Percentiles rank a stretch among this genome's conserved stretches.
phyloP scores from a whole-genome alignment of 1,139 yeast genomes.

The Oligophagozyma castellii region DNA sequence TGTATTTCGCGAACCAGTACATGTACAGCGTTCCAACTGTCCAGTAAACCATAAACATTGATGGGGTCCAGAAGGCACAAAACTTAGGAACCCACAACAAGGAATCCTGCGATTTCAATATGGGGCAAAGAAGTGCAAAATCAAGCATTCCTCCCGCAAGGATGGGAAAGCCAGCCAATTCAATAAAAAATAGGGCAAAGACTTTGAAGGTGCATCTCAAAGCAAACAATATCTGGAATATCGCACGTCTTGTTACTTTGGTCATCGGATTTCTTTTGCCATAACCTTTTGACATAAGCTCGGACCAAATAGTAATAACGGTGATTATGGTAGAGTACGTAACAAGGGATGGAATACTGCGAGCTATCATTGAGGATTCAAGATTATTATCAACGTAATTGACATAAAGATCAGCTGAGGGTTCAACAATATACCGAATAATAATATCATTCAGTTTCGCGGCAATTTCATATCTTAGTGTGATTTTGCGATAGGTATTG shows the following conservation, averaged over 20 bases:
- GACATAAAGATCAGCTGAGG: conserved; percentile 6
- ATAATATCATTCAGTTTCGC: conserved; percentile 4
- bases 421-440: conserved; percentile 2
- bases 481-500: neutral
- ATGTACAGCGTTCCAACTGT: conserved; percentile 68
- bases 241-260: conserved; percentile 26
- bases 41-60: conserved; percentile 40
- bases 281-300: conserved; percentile 32
- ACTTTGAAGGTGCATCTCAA: conserved; percentile 57
- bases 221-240: conserved; percentile 42
- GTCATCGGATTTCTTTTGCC: conserved; percentile 34
- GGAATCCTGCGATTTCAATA: conserved; percentile 26
- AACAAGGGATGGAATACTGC: conserved; percentile 31
- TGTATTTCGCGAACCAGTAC: conserved; percentile 76
- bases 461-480: conserved; percentile 6
- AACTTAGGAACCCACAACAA: conserved; percentile 12
- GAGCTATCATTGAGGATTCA: conserved; percentile 13
- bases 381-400: conserved; percentile 11
- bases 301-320: conserved; percentile 32
- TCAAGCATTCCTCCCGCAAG: conserved; percentile 75
- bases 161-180: conserved; percentile 70
- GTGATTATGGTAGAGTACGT: conserved; percentile 36
- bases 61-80: conserved; percentile 14
- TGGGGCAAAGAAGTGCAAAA: conserved; percentile 45
- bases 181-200: conserved; percentile 59